phyloP scores from a whole-genome alignment of 2,329 filamentous ascomycete genomes.

The Zelopaecilomyces penicillatus region DNA sequence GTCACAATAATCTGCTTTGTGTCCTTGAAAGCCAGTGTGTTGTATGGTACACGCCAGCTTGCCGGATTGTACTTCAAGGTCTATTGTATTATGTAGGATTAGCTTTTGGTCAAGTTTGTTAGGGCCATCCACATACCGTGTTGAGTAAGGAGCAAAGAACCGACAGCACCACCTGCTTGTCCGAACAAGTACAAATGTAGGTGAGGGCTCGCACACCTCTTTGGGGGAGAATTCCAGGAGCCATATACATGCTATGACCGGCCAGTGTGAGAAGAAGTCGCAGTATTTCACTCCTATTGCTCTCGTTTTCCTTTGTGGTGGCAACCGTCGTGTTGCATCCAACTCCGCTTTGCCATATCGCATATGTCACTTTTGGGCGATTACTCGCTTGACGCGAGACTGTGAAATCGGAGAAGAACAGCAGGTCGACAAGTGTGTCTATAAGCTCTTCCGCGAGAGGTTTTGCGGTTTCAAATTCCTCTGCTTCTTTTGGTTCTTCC shows the following conservation, averaged over 20 bases:
- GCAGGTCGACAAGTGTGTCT: slow-evolving; percentile 76
- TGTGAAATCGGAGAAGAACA: slow-evolving; percentile 89
- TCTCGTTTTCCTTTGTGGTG: slow-evolving; percentile 87
- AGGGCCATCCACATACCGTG: slow-evolving; percentile 51
- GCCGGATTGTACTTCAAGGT: slow-evolving; percentile 94
- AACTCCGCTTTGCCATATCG: slow-evolving; percentile 97
- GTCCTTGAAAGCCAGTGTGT: slow-evolving; percentile 85
- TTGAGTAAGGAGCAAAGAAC: slow-evolving; percentile 89
- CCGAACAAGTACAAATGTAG: slow-evolving; percentile 77
- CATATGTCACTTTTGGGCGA: slow-evolving; percentile 77
- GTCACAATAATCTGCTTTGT: slow-evolving; percentile 84
- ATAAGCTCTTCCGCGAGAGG: slow-evolving; percentile 89
- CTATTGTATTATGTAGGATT: slow-evolving; percentile 31
- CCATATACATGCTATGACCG: slow-evolving; percentile 90
- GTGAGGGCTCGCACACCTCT: slow-evolving; percentile 78
- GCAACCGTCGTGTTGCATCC: slow-evolving; percentile 85
- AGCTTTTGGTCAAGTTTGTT: too few species aligned
- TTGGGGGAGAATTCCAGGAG: slow-evolving; percentile 68
- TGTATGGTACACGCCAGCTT: slow-evolving; percentile 88
- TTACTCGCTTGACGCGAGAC: slow-evolving; percentile 63
- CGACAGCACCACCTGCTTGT: slow-evolving; percentile 87
- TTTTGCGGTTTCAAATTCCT: slow-evolving; percentile 72
- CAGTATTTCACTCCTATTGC: slow-evolving; percentile 82
- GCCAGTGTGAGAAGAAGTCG: slow-evolving; percentile 77
- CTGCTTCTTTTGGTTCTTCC: slow-evolving; percentile 36